Percentiles rank a stretch among this genome's conserved stretches.
Conservation (phyloP, 2,329 filamentous ascomycete species). For the Trichophyton simii region DNA sequence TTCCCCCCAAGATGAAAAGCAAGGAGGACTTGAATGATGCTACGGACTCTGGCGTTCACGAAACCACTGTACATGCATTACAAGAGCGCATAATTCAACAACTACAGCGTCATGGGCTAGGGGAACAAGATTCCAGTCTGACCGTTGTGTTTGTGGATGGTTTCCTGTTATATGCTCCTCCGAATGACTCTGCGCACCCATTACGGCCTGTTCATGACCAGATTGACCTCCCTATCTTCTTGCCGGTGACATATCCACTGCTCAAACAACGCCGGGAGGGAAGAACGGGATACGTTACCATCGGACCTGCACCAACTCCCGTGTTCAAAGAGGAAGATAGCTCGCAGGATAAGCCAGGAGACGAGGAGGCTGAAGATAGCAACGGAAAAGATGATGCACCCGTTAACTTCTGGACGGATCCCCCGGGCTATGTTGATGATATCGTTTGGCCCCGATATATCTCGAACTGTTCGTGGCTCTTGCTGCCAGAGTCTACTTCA, state of each 20-base stretch:
- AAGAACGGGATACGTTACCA: slow-evolving; percentile 37
- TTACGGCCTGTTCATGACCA: slow-evolving; percentile 21
- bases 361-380: slow-evolving; percentile 5
- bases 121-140: neutral
- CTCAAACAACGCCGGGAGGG: slow-evolving; percentile 31
- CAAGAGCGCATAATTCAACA: slow-evolving; percentile 16
- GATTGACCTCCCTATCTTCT: slow-evolving; percentile 65
- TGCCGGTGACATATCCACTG: slow-evolving; percentile 52
- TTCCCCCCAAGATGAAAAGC: slow-evolving; percentile 39
- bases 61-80: slow-evolving; percentile 18
- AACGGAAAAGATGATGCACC: slow-evolving; percentile 25
- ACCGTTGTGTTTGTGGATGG: slow-evolving; percentile 69
- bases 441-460: slow-evolving; percentile 96
- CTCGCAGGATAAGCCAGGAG: neutral
- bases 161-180: slow-evolving; percentile 64
- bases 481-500: slow-evolving; percentile 48
- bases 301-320: slow-evolving; percentile 27
- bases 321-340: neutral
- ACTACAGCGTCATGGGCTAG: slow-evolving; percentile 10
- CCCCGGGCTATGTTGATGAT: slow-evolving; percentile 83
- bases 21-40: slow-evolving; percentile 49
- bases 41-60: slow-evolving; percentile 30
- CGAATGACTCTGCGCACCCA: slow-evolving; percentile 18
- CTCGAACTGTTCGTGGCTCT: slow-evolving; percentile 66
- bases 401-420: slow-evolving; percentile 88